Evolutionary conservation across 345 rosid genomes (phyloP).

Genomic region (Eucalyptus leucophloia): DNA sequence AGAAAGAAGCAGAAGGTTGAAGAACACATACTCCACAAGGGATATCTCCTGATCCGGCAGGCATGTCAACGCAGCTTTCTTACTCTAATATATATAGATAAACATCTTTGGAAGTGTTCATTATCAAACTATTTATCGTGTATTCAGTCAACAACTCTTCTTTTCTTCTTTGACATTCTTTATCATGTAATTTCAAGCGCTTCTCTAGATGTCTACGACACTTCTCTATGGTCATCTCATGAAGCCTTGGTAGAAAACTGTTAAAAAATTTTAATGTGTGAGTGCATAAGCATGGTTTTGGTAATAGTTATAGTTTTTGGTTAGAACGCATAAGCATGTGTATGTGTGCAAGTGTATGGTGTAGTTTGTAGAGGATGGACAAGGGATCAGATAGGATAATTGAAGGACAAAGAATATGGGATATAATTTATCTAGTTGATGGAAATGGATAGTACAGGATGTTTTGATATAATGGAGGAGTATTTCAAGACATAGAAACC

Average conservation of each 20-base stretch:
- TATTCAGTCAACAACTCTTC: not conserved
- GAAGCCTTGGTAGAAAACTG: not conserved
- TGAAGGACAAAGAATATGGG: no score
- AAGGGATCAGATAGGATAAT: no score
- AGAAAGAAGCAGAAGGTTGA: slow-evolving; percentile 13
- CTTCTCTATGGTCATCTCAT: not conserved
- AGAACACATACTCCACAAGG: not conserved
- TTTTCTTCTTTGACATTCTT: not conserved
- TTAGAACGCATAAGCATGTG: no score
- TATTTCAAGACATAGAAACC: no score
- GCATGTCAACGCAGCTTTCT: not conserved
- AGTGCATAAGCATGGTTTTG: no score
- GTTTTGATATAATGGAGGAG: no score
- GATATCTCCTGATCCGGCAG: slow-evolving; percentile 15
- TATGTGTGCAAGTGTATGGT: no score
- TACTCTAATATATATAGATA: not conserved
- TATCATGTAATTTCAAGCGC: not conserved
- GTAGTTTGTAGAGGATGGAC: no score
- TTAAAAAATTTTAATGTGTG: no score
- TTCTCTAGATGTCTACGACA: not conserved
- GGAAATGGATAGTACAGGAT: no score
- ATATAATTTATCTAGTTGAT: no score
- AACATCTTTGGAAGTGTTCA: not conserved
- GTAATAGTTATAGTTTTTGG: no score
- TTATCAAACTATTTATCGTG: not conserved